Percentiles rank a stretch among this genome's conserved stretches.
These are phyloP conservation scores for Penicillium pancosmium DNA, from an alignment of 495 filamentous ascomycete species.

Conservation along the genomic window DNA sequence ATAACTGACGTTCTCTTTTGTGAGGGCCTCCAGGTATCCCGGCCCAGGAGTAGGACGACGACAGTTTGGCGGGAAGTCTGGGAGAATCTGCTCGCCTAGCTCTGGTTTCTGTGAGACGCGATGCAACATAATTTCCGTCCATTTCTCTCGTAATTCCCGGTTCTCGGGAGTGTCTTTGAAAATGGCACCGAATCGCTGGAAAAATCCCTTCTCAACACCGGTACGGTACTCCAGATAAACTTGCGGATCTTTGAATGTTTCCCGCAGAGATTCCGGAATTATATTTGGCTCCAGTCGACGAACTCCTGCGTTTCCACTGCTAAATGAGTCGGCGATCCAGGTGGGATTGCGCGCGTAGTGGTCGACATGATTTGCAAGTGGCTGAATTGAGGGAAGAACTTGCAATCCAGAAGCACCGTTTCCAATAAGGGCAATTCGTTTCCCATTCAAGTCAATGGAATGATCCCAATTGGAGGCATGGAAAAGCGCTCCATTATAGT, in stretches of 20 bases:
- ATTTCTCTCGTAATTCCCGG: slow-evolving; percentile 46
- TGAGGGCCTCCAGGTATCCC: slow-evolving; percentile 71
- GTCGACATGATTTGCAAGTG: slow-evolving; percentile 58
- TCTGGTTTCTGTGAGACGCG: slow-evolving; percentile 57
- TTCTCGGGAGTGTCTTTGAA: slow-evolving; percentile 59
- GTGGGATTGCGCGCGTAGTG: slow-evolving; percentile 68
- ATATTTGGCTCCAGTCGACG: slow-evolving; percentile 49
- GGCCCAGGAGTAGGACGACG: slow-evolving; percentile 71
- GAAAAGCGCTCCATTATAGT: slow-evolving; percentile 51
- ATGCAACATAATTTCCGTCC: slow-evolving; percentile 54
- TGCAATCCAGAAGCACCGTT: slow-evolving; percentile 62
- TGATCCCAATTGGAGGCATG: slow-evolving; percentile 61
- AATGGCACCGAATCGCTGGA: slow-evolving; percentile 56
- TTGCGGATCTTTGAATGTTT: slow-evolving; percentile 50
- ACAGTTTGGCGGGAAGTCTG: slow-evolving; percentile 69
- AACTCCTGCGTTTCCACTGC: slow-evolving; percentile 35
- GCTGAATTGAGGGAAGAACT: slow-evolving; percentile 58
- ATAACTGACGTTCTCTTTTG: slow-evolving; percentile 63
- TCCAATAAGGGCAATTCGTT: slow-evolving; percentile 63
- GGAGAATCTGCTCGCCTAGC: slow-evolving; percentile 56
- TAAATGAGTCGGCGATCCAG: slow-evolving; percentile 66
- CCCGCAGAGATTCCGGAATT: slow-evolving; percentile 51
- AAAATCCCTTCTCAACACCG: slow-evolving; percentile 57
- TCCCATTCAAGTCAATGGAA: slow-evolving; percentile 49
- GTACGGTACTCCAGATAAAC: slow-evolving; percentile 54